These are phyloP conservation scores for Pseudogymnoascus sp. DNA, from an alignment of 2,329 filamentous ascomycete genomes.

Conservation along the genomic window DNA sequence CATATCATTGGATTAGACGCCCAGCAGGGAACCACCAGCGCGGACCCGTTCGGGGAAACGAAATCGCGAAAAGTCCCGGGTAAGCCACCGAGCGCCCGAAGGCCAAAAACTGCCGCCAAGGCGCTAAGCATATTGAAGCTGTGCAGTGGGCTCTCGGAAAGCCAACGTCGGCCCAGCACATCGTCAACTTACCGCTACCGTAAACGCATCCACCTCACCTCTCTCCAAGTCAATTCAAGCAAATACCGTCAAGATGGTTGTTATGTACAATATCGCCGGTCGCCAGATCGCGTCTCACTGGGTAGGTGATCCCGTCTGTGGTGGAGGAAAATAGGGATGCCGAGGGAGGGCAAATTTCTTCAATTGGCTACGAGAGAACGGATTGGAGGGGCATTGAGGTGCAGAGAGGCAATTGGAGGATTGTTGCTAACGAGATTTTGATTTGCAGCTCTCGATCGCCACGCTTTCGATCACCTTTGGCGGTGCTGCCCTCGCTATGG, in stretches of 20 bases:
- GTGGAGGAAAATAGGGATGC: not conserved
- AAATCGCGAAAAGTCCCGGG: slow-evolving; percentile 8
- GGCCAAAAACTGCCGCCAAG: not conserved
- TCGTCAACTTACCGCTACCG: slow-evolving; percentile 6
- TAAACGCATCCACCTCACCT: not conserved
- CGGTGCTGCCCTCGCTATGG: slow-evolving; percentile 9
- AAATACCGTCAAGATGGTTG: slow-evolving; percentile 4
- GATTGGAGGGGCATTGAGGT: not conserved
- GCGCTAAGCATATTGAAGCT: slow-evolving; percentile 10
- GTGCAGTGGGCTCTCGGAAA: slow-evolving; percentile 2
- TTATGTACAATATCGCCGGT: slow-evolving; percentile 9
- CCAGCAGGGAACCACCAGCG: not conserved
- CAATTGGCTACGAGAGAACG: not conserved
- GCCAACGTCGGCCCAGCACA: not conserved
- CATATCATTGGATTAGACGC: not conserved
- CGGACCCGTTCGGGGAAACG: not conserved
- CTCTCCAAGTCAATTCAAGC: slow-evolving; percentile 6
- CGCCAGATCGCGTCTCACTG: slow-evolving; percentile 10
- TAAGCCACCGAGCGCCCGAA: not conserved
- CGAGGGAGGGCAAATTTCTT: not conserved
- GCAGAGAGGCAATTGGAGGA: not conserved
- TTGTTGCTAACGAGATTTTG: not conserved
- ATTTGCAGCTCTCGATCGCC: slow-evolving; percentile 9
- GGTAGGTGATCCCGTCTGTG: not conserved
- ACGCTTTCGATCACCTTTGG: slow-evolving; percentile 7